Evolutionary conservation across 352 stramenopile species (phyloP).

Genomic region (Phytophthora niederhauseri): DNA sequence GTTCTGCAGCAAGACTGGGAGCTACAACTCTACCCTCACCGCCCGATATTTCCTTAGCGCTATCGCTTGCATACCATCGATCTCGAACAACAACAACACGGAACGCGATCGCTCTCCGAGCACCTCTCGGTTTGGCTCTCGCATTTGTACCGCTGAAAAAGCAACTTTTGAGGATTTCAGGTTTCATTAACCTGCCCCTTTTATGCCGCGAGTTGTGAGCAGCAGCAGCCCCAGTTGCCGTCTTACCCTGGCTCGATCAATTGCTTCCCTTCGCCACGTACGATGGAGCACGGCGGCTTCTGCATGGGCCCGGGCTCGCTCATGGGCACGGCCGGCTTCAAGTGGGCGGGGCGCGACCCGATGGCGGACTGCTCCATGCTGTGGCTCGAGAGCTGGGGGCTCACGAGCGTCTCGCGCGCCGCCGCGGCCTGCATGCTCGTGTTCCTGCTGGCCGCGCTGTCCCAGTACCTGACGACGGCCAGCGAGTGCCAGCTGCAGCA

Average conservation of each 20-base stretch:
- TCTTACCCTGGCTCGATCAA: background rate
- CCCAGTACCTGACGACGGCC: constrained; percentile 60
- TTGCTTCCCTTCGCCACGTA: background rate
- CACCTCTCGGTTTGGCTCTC: too few species aligned
- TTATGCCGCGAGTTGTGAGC: too few species aligned
- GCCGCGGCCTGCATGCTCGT: constrained; percentile 51
- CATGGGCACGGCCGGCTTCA: constrained; percentile 68
- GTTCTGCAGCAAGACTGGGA: too few species aligned
- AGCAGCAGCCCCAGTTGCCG: background rate
- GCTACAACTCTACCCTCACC: too few species aligned
- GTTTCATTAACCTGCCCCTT: too few species aligned
- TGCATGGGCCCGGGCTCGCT: constrained; percentile 66
- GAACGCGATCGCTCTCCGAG: too few species aligned
- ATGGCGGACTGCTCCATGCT: constrained; percentile 71
- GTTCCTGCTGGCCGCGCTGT: constrained; percentile 59
- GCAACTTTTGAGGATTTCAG: too few species aligned
- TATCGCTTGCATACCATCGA: too few species aligned
- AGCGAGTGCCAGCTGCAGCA: constrained; percentile 52
- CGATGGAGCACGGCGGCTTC: constrained; percentile 34
- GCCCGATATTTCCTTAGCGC: too few species aligned
- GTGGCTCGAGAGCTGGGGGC: constrained; percentile 57
- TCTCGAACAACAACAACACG: too few species aligned
- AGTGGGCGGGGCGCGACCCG: constrained; percentile 48
- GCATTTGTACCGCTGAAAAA: too few species aligned
- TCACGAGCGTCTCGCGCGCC: constrained; percentile 54